Evolutionary conservation across 805 yeast genomes (phyloP).

Genomic region (Debaryomyces hansenii): DNA sequence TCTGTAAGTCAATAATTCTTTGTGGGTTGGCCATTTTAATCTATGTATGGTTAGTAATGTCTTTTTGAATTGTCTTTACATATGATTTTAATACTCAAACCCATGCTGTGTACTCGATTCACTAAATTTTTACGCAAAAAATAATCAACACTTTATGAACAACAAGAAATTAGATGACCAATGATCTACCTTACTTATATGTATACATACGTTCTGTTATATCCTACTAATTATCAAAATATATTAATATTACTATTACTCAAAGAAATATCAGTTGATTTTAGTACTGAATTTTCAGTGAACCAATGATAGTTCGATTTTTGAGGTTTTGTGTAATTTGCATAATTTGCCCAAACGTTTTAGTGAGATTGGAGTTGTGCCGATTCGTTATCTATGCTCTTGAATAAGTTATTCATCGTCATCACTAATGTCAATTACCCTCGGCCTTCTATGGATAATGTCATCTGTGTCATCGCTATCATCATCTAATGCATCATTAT

Average conservation of each 20-base stretch:
- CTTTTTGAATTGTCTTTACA: neutral
- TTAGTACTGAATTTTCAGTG: neutral
- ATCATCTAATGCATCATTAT: constrained; percentile 11
- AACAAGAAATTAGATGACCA: too few species aligned
- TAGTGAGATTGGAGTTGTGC: neutral
- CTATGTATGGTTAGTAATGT: constrained; percentile 3
- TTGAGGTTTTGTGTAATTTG: constrained; percentile 4
- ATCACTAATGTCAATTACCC: constrained; percentile 17
- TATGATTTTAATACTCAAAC: too few species aligned
- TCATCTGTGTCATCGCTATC: constrained; percentile 9
- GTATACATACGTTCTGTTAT: neutral
- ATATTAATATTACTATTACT: neutral
- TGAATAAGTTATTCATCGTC: constrained; percentile 11
- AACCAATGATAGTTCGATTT: neutral
- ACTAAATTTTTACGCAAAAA: too few species aligned
- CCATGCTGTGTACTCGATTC: too few species aligned
- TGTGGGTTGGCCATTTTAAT: constrained; percentile 33
- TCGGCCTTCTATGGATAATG: constrained; percentile 9
- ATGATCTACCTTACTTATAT: neutral
- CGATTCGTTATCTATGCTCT: neutral
- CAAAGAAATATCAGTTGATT: neutral
- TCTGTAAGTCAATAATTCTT: constrained; percentile 47
- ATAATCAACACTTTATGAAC: too few species aligned
- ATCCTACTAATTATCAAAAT: neutral
- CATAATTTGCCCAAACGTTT: neutral